phyloP scores from a whole-genome alignment of 2,329 filamentous ascomycete species.

The Colletotrichum incanum region DNA sequence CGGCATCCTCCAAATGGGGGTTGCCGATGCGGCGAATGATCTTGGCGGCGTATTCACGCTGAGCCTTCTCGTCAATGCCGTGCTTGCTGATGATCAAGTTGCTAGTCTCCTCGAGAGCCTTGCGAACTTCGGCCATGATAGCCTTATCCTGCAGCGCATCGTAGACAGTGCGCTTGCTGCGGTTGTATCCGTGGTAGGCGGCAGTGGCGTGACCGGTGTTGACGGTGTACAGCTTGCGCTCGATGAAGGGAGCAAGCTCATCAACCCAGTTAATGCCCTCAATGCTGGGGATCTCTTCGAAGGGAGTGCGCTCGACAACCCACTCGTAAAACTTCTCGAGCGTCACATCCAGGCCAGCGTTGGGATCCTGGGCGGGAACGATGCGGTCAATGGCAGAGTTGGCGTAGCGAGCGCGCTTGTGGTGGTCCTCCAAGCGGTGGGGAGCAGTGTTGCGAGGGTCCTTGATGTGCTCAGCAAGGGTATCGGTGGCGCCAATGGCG shows the following conservation, averaged over 20 bases:
- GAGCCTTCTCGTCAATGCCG: conserved; percentile 80
- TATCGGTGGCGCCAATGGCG: conserved; percentile 93
- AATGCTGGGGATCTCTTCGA: conserved; percentile 82
- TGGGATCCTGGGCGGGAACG: conserved; percentile 88
- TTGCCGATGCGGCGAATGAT: conserved; percentile 96
- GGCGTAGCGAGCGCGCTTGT: conserved; percentile 87
- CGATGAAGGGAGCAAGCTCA: conserved; percentile 93
- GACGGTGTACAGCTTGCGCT: conserved; percentile 99
- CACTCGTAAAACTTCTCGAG: conserved; percentile 99
- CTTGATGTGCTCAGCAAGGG: conserved; percentile 86
- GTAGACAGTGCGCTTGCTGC: conserved; percentile 88
- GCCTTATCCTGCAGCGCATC: conserved; percentile 87
- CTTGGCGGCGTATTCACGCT: conserved; percentile 89
- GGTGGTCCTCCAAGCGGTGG: conserved; percentile 77
- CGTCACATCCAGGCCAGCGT: conserved; percentile 89
- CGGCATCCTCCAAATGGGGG: conserved; percentile 90
- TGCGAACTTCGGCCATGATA: conserved; percentile 85
- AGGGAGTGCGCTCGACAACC: conserved; percentile 93
- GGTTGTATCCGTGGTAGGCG: conserved; percentile 93
- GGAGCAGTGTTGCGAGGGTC: conserved; percentile 79
- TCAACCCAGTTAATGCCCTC: conserved; percentile 94
- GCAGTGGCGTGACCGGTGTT: conserved; percentile 98
- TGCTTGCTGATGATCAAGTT: conserved; percentile 90
- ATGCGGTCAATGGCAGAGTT: conserved; percentile 99
- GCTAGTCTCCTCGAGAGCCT: conserved; percentile 88